Evolutionary conservation across 2,329 filamentous ascomycete genomes (phyloP).

Genomic region (Neonectria sp.): DNA sequence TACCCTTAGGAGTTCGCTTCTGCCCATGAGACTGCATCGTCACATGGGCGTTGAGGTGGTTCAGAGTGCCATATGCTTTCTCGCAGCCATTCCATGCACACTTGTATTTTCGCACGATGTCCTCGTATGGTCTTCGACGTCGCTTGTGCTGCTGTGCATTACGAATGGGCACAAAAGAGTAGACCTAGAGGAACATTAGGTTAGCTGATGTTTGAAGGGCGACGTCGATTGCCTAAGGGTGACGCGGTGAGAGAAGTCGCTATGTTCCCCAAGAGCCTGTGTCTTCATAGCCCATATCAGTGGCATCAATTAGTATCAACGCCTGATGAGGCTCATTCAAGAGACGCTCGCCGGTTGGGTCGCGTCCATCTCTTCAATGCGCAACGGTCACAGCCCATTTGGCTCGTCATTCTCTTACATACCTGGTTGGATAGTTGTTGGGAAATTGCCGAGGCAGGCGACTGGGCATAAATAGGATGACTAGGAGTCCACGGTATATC

Average conservation of each 20-base stretch:
- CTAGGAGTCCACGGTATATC: conserved; percentile 65
- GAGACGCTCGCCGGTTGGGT: not conserved
- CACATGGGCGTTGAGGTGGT: conserved; percentile 97
- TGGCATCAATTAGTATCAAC: not conserved
- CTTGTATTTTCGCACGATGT: conserved; percentile 99
- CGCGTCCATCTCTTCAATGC: not conserved
- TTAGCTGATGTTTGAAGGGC: not conserved
- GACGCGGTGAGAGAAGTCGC: not conserved
- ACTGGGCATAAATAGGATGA: conserved; percentile 69
- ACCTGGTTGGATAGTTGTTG: conserved; percentile 73
- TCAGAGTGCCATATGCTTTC: conserved; percentile 97
- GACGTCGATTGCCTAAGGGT: not conserved
- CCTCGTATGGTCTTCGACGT: conserved; percentile 92
- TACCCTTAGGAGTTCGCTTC: conserved; percentile 98
- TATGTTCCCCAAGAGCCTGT: not conserved
- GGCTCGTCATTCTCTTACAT: conserved; percentile 52
- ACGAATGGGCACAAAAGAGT: conserved; percentile 97
- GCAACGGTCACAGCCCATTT: not conserved
- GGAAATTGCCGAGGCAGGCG: conserved; percentile 68
- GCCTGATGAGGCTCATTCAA: not conserved
- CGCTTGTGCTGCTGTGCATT: conserved; percentile 98
- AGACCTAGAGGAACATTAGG: conserved; percentile 76
- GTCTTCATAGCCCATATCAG: not conserved
- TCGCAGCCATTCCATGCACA: conserved; percentile 99
- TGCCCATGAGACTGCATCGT: conserved; percentile 98